Conservation (phyloP, 2,329 filamentous ascomycete species). For the Claviceps arundinis region DNA sequence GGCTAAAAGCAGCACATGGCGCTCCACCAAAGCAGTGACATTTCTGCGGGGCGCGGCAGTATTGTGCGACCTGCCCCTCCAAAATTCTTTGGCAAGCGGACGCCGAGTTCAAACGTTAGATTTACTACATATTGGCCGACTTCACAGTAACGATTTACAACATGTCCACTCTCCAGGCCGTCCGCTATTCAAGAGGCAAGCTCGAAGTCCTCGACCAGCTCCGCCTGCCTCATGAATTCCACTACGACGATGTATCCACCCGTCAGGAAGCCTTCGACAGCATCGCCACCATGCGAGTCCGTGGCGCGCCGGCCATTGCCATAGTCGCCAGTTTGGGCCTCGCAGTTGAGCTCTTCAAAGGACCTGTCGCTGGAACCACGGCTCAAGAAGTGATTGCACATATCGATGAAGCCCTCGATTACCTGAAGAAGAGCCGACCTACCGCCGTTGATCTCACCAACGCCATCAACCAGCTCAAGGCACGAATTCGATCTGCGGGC, state of each 20-base stretch:
- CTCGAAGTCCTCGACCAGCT: conserved; percentile 74
- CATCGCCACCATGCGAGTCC: conserved; percentile 66
- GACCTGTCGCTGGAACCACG: conserved; percentile 28
- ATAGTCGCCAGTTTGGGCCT: conserved; percentile 90
- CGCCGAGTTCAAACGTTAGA: background rate
- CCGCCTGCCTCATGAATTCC: conserved; percentile 65
- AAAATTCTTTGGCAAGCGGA: conserved; percentile 10
- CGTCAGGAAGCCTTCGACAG: conserved; percentile 68
- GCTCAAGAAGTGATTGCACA: conserved; percentile 50
- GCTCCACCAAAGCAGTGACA: conserved; percentile 4
- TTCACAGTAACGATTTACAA: background rate
- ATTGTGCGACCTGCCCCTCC: conserved; percentile 6
- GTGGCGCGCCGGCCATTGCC: conserved; percentile 83
- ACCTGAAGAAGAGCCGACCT: conserved; percentile 76
- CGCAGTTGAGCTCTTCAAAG: conserved; percentile 65
- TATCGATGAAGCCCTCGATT: conserved; percentile 67
- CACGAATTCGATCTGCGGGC: conserved; percentile 39
- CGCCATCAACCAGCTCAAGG: conserved; percentile 69
- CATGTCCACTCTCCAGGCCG: conserved; percentile 57
- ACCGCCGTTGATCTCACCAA: conserved; percentile 93
- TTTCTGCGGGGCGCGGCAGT: conserved; percentile 19
- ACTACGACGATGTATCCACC: conserved; percentile 60
- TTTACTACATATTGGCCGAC: too few species aligned
- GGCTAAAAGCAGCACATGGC: background rate
- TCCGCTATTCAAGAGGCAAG: conserved; percentile 59